Conservation (phyloP, 2,329 filamentous ascomycete genomes). For the Truncatella angustata region DNA sequence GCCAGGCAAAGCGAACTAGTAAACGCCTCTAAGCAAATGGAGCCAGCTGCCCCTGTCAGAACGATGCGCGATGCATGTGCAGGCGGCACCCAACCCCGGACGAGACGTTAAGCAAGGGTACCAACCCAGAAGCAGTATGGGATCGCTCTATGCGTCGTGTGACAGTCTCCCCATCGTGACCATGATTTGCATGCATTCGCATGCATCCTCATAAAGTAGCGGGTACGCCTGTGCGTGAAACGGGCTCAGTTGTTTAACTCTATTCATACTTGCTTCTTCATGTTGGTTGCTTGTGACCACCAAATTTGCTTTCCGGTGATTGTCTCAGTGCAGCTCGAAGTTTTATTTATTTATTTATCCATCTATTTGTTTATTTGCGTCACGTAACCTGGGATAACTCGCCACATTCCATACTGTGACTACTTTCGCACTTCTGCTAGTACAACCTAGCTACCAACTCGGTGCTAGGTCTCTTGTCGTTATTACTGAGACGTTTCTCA, state of each 20-base stretch:
- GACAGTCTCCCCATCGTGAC: slow-evolving; percentile 3
- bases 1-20: not conserved
- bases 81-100: not conserved
- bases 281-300: too few relatives aligned
- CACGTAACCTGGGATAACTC: too few relatives aligned
- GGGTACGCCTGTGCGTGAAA: not conserved
- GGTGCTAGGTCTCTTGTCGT: too few relatives aligned
- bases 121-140: not conserved
- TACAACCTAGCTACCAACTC: too few relatives aligned
- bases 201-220: not conserved
- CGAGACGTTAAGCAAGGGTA: not conserved
- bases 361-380: too few relatives aligned
- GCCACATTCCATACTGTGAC: too few relatives aligned
- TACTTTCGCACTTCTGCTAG: too few relatives aligned
- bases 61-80: not conserved
- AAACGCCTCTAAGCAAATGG: not conserved
- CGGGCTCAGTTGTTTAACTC: too few relatives aligned
- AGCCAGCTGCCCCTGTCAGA: not conserved
- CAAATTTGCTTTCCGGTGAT: too few relatives aligned
- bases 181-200: not conserved
- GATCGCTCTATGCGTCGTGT: slow-evolving; percentile 5
- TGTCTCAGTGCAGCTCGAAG: too few relatives aligned
- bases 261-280: too few relatives aligned
- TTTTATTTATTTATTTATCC: too few relatives aligned
- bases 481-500: not conserved